Base-by-base conservation (phyloP, 2,329 filamentous ascomycete species). In the Ascochyta koolunga region DNA sequence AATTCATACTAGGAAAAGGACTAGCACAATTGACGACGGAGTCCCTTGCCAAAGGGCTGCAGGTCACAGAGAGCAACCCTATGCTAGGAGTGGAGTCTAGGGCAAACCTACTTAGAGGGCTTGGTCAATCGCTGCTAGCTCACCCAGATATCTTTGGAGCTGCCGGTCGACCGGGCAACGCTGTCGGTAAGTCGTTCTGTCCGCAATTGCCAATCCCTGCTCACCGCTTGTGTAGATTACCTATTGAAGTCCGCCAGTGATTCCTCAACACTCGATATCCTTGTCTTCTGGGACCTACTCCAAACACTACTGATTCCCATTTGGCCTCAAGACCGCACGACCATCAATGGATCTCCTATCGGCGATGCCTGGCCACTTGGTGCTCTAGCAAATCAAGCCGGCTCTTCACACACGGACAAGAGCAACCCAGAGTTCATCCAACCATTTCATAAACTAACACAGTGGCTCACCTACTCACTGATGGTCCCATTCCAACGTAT, bases 401-500 rank as follows among this genome's bases (percentile, higher is more conserved):
- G 65, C 79, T 82, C 27, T 77, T 84, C 61, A 9, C 29, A 21
- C 16, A 10, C 11, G 6, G 49, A 59, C 4, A 55, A 52, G 16
- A 53, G 37, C 21, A 80, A 83, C 0, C 90, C 87, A 86, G 88
- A 91, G 70, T 86, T 80, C 58, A 92, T 95, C 61, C 84, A 93
- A n/a, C 91, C 92, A 0, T 96, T 96, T 79, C 92, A 96, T 79
- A 96, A 71, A 36, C 83, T 96, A 31, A 96, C 92, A 0, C 92
- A 96, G 75, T 97, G 93, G 93, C 87, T 97, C 50, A 91, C 89
- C 43, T 96, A 96, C 77, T 96, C 91, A 2, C 83, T 97, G 50
- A 96, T 96, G 90, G 88, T 92, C 21, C 92, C 92, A 0, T 96
- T 96, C 88, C 85, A 88, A 50, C 89, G 86, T 61, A 76, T 96